Percentiles rank a stretch among this genome's conserved stretches.
These are phyloP conservation scores for Escovopsis weberi DNA, from an alignment of 2,329 filamentous ascomycete species.

Conservation along the genomic window DNA sequence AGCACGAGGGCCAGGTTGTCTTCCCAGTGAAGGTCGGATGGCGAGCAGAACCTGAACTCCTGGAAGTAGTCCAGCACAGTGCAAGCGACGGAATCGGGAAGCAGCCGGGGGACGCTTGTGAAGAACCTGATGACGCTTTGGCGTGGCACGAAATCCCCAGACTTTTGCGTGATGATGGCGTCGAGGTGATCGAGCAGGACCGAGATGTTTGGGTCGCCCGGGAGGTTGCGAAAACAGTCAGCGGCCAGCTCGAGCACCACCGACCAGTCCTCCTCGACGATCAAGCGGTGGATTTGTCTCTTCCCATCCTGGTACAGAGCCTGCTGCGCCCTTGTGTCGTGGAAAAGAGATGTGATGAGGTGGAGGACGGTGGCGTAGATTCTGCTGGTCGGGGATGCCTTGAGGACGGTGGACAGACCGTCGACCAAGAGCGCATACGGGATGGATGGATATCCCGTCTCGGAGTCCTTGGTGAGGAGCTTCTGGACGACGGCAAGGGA, in stretches of 20 bases:
- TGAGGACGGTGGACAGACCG: constrained; percentile 37
- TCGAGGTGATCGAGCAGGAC: constrained; percentile 36
- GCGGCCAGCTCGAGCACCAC: constrained; percentile 43
- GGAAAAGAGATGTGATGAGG: constrained; percentile 41
- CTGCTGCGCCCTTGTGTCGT: constrained; percentile 26
- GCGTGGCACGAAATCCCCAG: constrained; percentile 44
- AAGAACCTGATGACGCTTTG: constrained; percentile 56
- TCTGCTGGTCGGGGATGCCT: constrained; percentile 27
- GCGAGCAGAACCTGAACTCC: constrained; percentile 56
- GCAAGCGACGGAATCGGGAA: constrained; percentile 50
- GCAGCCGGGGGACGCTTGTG: constrained; percentile 41
- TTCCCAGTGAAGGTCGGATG: constrained; percentile 55
- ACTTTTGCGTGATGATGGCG: constrained; percentile 26
- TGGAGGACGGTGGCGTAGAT: constrained; percentile 33
- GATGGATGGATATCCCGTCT: constrained; percentile 45
- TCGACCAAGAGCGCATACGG: constrained; percentile 45
- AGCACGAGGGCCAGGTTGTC: constrained; percentile 46
- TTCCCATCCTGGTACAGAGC: constrained; percentile 36
- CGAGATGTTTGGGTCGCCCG: constrained; percentile 14
- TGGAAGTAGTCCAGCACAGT: constrained; percentile 53
- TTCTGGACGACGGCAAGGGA: constrained; percentile 49
- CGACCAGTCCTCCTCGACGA: constrained; percentile 53
- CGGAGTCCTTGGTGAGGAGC: constrained; percentile 42
- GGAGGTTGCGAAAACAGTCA: constrained; percentile 31
- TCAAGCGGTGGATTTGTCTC: constrained; percentile 36